These are phyloP conservation scores for Lodderomyces pseudojiufengensis DNA, from an alignment of 1,139 yeast genomes.

Conservation along the genomic window DNA sequence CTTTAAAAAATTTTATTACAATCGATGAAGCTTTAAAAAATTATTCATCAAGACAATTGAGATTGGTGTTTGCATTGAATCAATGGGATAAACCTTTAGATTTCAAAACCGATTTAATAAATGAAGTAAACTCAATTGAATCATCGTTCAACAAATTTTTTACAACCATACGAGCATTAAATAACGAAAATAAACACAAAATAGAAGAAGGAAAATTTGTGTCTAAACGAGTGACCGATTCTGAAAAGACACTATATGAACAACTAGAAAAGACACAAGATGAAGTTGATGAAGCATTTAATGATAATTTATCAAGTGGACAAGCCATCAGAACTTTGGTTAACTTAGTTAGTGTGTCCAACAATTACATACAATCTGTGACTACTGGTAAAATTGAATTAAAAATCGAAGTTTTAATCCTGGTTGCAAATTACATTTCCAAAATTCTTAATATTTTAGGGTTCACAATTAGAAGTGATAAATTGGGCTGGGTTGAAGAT, in stretches of 20 bases:
- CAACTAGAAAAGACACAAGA: conserved; percentile 53
- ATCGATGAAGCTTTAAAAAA: conserved; percentile 80
- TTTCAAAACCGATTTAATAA: conserved; percentile 75
- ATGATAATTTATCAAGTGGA: conserved; percentile 85
- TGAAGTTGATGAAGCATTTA: conserved; percentile 73
- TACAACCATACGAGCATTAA: conserved; percentile 75
- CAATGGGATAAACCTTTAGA: conserved; percentile 93
- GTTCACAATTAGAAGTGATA: conserved; percentile 64
- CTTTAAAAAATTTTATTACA: conserved; percentile 90
- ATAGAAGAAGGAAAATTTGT: conserved; percentile 44
- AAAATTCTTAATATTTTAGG: conserved; percentile 71
- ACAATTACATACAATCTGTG: conserved; percentile 60
- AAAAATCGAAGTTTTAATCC: conserved; percentile 63
- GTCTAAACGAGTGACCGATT: conserved; percentile 49
- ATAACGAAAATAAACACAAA: conserved; percentile 54
- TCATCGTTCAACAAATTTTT: conserved; percentile 76
- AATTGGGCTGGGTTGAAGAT: conserved; percentile 72
- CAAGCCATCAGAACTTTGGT: conserved; percentile 60
- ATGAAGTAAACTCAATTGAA: conserved; percentile 76
- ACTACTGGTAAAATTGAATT: conserved; percentile 45
- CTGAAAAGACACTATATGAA: conserved; percentile 54
- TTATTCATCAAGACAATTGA: conserved; percentile 74
- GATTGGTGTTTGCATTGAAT: conserved; percentile 85
- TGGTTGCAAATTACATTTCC: conserved; percentile 66
- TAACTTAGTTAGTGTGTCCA: conserved; percentile 68